Conservation (phyloP, 192 early-diverging fungal genomes). For the Coemansia sp. region DNA sequence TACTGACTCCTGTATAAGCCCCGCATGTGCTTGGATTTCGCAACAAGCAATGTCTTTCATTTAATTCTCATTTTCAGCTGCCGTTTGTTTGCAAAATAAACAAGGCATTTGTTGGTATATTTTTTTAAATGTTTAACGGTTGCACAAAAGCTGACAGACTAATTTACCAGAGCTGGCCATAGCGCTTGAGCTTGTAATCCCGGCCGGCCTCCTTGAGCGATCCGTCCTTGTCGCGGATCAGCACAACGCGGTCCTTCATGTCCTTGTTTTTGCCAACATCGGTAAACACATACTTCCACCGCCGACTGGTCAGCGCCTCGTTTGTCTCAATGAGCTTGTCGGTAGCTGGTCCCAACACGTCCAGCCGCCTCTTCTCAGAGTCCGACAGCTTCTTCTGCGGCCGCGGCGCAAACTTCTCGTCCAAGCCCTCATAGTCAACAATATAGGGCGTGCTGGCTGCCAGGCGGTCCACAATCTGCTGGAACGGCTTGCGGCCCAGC, state of each 20-base stretch:
- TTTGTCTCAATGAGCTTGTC: constrained; percentile 46
- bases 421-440: constrained; percentile 45
- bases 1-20: not conserved
- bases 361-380: constrained; percentile 18
- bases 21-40: not conserved
- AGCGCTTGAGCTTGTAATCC: constrained; percentile 53
- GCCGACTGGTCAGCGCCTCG: constrained; percentile 34
- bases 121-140: no score
- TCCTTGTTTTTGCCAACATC: constrained; percentile 55
- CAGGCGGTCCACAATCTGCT: constrained; percentile 47
- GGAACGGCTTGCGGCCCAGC: constrained; percentile 66
- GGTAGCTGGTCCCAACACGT: constrained; percentile 22
- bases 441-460: constrained; percentile 48
- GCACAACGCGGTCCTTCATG: constrained; percentile 55
- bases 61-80: not conserved
- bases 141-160: constrained; percentile 1
- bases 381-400: constrained; percentile 25
- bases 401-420: constrained; percentile 38
- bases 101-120: not conserved
- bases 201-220: constrained; percentile 54
- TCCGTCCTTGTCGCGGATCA: constrained; percentile 63
- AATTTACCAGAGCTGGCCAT: constrained; percentile 39
- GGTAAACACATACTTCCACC: constrained; percentile 62
- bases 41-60: not conserved
- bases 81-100: constrained; percentile 1